A percentile compares a stretch with the other conserved stretches of the same genome.
Evolutionary conservation across 2,329 filamentous ascomycete genomes (phyloP).

Genomic region (Cladobotryum protrusum): DNA sequence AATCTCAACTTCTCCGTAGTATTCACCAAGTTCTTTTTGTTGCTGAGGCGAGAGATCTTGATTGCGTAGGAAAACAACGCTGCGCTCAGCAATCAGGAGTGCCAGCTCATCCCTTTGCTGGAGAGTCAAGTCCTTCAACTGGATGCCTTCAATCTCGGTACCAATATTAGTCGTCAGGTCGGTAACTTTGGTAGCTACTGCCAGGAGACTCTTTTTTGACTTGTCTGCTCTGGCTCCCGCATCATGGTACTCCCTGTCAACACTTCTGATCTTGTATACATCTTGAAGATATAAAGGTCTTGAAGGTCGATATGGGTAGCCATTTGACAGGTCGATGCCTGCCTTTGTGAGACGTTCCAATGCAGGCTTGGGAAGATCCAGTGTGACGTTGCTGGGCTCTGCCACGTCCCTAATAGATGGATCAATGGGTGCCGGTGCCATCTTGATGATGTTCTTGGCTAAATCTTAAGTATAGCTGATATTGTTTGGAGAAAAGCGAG

Average conservation of each 20-base stretch:
- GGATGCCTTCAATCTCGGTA: slow-evolving; percentile 58
- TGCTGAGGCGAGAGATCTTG: slow-evolving; percentile 57
- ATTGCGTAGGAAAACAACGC: slow-evolving; percentile 62
- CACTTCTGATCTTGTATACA: slow-evolving; percentile 57
- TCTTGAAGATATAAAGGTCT: slow-evolving; percentile 64
- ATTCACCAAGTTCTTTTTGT: slow-evolving; percentile 56
- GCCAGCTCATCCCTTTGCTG: slow-evolving; percentile 57
- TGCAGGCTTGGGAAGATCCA: slow-evolving; percentile 54
- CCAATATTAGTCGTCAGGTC: slow-evolving; percentile 57
- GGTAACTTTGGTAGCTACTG: slow-evolving; percentile 56
- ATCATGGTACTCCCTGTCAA: slow-evolving; percentile 50
- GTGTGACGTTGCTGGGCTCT: slow-evolving; percentile 55
- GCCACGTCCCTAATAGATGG: slow-evolving; percentile 57
- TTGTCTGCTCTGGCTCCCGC: slow-evolving; percentile 59
- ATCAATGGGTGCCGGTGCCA: slow-evolving; percentile 54
- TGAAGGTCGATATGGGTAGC: slow-evolving; percentile 65
- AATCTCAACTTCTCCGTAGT: slow-evolving; percentile 60
- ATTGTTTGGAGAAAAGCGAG: too few species aligned
- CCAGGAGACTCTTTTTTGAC: slow-evolving; percentile 54
- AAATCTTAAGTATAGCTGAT: too few species aligned
- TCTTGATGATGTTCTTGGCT: slow-evolving; percentile 16
- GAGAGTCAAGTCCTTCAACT: slow-evolving; percentile 54
- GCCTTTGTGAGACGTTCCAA: slow-evolving; percentile 58
- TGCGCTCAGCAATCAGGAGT: slow-evolving; percentile 55
- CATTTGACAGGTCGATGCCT: slow-evolving; percentile 61